These are phyloP conservation scores for Graphiopsis chlorocephala DNA, from an alignment of 2,329 filamentous ascomycete species.

Conservation along the genomic window DNA sequence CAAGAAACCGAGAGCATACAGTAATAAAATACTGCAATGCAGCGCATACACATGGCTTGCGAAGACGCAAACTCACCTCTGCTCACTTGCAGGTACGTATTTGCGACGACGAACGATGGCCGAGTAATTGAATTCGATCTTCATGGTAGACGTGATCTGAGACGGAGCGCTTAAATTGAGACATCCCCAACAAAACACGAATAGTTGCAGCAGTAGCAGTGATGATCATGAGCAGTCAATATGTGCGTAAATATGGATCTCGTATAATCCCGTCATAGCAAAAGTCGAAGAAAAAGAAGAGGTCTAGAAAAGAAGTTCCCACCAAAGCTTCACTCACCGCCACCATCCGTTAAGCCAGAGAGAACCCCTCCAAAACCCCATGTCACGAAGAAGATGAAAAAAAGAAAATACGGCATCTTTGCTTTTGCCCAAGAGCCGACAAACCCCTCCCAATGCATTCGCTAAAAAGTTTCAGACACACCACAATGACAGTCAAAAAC, in stretches of 20 bases:
- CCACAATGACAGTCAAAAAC: background rate
- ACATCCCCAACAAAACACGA: background rate
- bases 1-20: too few species aligned
- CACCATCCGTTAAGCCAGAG: background rate
- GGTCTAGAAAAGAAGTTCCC: background rate
- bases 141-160: too few species aligned
- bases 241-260: background rate
- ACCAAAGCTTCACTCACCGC: background rate
- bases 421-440: background rate
- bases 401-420: background rate
- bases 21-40: too few species aligned
- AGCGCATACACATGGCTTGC: too few species aligned
- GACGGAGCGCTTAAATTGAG: too few species aligned
- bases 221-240: background rate
- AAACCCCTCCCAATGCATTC: background rate
- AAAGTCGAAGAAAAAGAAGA: background rate
- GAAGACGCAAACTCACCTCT: too few species aligned
- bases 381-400: background rate
- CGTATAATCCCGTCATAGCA: background rate
- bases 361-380: background rate
- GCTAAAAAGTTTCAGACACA: background rate
- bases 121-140: too few species aligned
- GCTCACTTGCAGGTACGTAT: too few species aligned
- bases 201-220: background rate
- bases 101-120: too few species aligned